A percentile compares a stretch with the other conserved stretches of the same genome.
These are phyloP conservation scores for Vairimorpha apis DNA, from an alignment of 371 early-diverging fungal genomes.

Conservation along the genomic window DNA sequence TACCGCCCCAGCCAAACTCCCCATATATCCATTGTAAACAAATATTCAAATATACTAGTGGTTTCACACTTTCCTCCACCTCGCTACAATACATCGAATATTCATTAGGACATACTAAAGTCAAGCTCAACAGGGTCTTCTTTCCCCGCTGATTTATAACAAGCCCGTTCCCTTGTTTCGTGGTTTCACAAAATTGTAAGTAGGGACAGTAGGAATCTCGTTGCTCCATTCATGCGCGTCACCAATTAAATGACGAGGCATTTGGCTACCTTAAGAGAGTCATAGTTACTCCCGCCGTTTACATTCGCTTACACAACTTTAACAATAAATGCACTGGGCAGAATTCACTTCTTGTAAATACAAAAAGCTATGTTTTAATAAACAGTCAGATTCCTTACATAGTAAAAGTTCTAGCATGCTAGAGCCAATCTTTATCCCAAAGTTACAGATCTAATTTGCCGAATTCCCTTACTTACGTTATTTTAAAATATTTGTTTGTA, in stretches of 20 bases:
- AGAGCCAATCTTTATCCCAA: constrained; percentile 44
- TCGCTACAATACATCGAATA: constrained; percentile 19
- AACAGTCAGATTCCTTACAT: constrained; percentile 70
- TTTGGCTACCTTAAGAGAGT: constrained; percentile 69
- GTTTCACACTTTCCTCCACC: constrained; percentile 44
- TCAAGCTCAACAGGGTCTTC: constrained; percentile 63
- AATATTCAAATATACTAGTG: constrained; percentile 15
- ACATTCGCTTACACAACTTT: constrained; percentile 69
- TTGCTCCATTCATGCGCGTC: constrained; percentile 70
- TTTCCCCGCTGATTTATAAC: constrained; percentile 66
- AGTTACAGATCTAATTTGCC: no score
- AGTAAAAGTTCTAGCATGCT: constrained; percentile 41
- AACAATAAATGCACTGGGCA: constrained; percentile 70
- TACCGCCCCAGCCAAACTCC: constrained; percentile 58
- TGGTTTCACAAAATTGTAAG: constrained; percentile 68
- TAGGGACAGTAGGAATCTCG: constrained; percentile 69
- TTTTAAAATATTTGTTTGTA: no score
- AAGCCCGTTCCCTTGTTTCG: constrained; percentile 68
- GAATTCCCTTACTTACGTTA: no score
- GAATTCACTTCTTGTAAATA: constrained; percentile 69
- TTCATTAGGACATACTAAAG: constrained; percentile 27
- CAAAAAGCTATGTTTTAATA: constrained; percentile 71
- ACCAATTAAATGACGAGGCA: constrained; percentile 70
- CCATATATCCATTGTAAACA: constrained; percentile 29
- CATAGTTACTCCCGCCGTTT: constrained; percentile 70